Conservation (phyloP, 2,329 filamentous ascomycete genomes). For the Ophiostoma himal-ulmi region DNA sequence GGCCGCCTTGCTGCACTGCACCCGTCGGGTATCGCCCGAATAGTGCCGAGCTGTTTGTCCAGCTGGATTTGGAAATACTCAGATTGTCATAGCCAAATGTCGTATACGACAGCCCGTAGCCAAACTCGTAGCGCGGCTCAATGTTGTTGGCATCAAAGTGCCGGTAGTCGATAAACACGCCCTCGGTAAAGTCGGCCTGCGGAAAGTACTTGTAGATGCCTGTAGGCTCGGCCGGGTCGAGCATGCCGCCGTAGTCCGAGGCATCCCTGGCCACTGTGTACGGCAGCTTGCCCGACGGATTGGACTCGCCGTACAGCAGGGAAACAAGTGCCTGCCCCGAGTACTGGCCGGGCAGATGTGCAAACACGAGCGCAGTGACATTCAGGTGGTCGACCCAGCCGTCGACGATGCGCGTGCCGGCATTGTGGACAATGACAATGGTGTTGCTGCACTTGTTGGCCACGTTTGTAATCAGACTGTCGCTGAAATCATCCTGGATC, state of each 20-base stretch:
- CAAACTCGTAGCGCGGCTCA: slow-evolving; percentile 49
- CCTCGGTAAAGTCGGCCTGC: slow-evolving; percentile 28
- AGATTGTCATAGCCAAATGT: slow-evolving; percentile 45
- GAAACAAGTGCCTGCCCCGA: slow-evolving; percentile 50
- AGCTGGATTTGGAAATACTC: slow-evolving; percentile 20
- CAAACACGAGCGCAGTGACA: slow-evolving; percentile 57
- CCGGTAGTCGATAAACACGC: slow-evolving; percentile 49
- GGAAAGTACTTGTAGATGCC: slow-evolving; percentile 37
- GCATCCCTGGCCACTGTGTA: slow-evolving; percentile 54
- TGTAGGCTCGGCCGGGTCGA: slow-evolving; percentile 8
- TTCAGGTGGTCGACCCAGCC: slow-evolving; percentile 57
- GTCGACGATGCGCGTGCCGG: slow-evolving; percentile 54
- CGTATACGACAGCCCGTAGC: slow-evolving; percentile 52
- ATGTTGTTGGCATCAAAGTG: slow-evolving; percentile 47
- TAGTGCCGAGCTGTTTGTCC: slow-evolving; percentile 23
- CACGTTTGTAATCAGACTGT: slow-evolving; percentile 51
- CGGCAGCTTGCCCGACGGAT: slow-evolving; percentile 53
- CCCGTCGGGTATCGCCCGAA: slow-evolving; percentile 37
- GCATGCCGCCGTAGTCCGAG: slow-evolving; percentile 40
- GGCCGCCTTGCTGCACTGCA: slow-evolving; percentile 40
- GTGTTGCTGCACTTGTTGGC: slow-evolving; percentile 56
- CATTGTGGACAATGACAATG: slow-evolving; percentile 60
- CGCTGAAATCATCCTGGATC: slow-evolving; percentile 60
- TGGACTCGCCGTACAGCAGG: slow-evolving; percentile 52
- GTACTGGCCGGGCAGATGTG: slow-evolving; percentile 59